phyloP scores from a whole-genome alignment of 495 filamentous ascomycete genomes.

The Penicilliopsis zonata region DNA sequence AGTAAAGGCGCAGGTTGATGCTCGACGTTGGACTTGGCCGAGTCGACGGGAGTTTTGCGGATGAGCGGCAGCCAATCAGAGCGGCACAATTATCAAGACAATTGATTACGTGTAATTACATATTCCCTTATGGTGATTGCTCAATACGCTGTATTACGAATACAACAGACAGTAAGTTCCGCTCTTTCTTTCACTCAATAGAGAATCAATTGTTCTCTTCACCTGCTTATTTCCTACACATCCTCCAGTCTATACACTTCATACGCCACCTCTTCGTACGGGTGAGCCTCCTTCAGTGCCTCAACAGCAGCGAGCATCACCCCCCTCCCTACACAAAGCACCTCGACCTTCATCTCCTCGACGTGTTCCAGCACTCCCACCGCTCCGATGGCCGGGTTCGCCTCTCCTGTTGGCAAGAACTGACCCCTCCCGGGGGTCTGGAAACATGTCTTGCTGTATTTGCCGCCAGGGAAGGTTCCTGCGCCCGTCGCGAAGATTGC shows the following conservation, averaged over 20 bases:
- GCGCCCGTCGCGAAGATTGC: constrained; percentile 34
- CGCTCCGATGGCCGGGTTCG: constrained; percentile 26
- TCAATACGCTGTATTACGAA: no score
- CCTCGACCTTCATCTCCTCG: constrained; percentile 40
- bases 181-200: no score
- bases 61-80: constrained; percentile 26
- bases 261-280: constrained; percentile 69
- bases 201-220: no score
- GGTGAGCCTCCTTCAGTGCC: constrained; percentile 49
- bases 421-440: constrained; percentile 27
- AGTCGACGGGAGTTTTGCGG: constrained; percentile 30
- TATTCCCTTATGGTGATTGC: no score
- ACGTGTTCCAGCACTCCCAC: constrained; percentile 31
- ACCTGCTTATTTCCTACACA: no score
- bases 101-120: no score
- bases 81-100: constrained; percentile 29
- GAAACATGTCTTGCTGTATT: constrained; percentile 30
- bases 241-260: constrained; percentile 63
- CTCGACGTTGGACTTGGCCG: constrained; percentile 15
- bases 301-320: constrained; percentile 33
- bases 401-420: constrained; percentile 26
- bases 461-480: constrained; percentile 29
- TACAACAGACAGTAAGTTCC: no score
- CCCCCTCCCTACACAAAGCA: constrained; percentile 37
- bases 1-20: constrained; percentile 3